phyloP scores from a whole-genome alignment of 495 filamentous ascomycete genomes.

The Talaromyces adpressus region DNA sequence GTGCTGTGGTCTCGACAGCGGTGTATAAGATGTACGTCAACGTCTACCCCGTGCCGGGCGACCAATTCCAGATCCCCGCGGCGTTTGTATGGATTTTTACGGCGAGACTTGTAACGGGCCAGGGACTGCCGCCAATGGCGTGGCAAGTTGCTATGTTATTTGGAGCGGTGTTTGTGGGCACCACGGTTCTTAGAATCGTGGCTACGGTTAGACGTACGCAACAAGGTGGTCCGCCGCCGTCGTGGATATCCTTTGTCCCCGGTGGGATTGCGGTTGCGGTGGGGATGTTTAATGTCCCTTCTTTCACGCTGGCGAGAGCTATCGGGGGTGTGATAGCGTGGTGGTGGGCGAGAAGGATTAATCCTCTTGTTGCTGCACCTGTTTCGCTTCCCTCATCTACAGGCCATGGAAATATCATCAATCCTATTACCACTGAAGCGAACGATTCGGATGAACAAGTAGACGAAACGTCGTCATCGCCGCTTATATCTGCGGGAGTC shows the following conservation, averaged over 20 bases:
- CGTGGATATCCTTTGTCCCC: constrained; percentile 53
- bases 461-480: not conserved
- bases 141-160: constrained; percentile 67
- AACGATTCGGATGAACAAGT: not conserved
- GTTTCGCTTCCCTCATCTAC: not conserved
- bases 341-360: constrained; percentile 51
- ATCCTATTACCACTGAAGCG: constrained; percentile 28
- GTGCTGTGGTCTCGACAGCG: constrained; percentile 76
- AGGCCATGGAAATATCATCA: constrained; percentile 30
- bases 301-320: constrained; percentile 85
- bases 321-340: constrained; percentile 79
- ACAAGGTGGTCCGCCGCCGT: constrained; percentile 14
- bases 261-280: constrained; percentile 95
- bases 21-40: constrained; percentile 89
- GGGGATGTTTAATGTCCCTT: constrained; percentile 96
- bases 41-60: constrained; percentile 81
- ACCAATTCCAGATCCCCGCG: constrained; percentile 88
- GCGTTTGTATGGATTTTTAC: constrained; percentile 97
- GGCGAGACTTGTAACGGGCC: constrained; percentile 85
- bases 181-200: constrained; percentile 61
- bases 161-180: constrained; percentile 58
- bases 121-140: constrained; percentile 79
- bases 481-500: not conserved
- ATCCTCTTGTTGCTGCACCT: constrained; percentile 34
- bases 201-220: not conserved